Evolutionary conservation across 2,329 filamentous ascomycete species (phyloP), one percentile per base, ranked within the genome.

Genomic region (Cercospora sp.): DNA sequence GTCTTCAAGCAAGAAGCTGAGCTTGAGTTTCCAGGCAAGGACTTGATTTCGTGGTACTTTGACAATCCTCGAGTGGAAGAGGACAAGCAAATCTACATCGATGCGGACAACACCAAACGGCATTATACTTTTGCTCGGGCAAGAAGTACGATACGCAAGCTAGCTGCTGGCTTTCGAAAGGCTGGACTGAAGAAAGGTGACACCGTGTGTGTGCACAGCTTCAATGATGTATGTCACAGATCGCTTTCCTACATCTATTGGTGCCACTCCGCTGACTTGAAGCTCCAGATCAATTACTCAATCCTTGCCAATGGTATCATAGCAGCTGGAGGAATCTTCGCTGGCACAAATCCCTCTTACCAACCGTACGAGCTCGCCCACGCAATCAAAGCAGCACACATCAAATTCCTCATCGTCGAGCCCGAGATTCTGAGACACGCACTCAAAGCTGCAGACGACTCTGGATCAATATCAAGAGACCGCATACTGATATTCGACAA

Each of bases 31-130:
- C 83, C 85, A 0, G 80, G 78, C 18, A 81, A 81, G 61, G 85
- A 87, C 70, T 68, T 87, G 5, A 69, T 86, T 9, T 86, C 84
- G 3, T 87, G 82, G 78, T 82, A 83, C n/a, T 86, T 86, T 69
- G 82, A 84, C 40, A 74, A 82, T 3, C 80, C 81, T 7, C 65
- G 63, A 0, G 85, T 84, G 68, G 79, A 86, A 66, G 77, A 78
- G 28, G 77, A 86, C 63, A 81, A 80, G 63, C 82, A 82, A 18
- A 83, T 85, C 71, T 87, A 84, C 64, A 76, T 86, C 60, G 84
- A 87, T 69, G 81, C 80, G 2, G 74, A 77, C 8, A 60, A 71
- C 26, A 62, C 67, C 13, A 33, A 65, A 20, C 81, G 80, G 3
- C 81, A 84, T 65, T 72, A 74, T 60, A 84, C 81, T 8, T 81